These are phyloP conservation scores for Flaveria floridana DNA, from an alignment of 140 eudicot genomes.

Conservation along the genomic window DNA sequence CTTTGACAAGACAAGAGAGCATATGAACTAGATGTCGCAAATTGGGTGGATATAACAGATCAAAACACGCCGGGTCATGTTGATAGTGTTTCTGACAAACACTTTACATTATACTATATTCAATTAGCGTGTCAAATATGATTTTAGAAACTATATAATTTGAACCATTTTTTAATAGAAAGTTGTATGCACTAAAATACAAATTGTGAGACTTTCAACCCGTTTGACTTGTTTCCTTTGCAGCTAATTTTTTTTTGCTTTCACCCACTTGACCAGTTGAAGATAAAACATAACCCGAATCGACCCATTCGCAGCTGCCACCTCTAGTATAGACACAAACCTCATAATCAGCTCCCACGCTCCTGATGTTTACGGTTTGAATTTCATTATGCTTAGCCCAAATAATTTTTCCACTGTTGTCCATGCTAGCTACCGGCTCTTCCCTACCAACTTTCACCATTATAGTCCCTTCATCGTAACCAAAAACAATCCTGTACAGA, in stretches of 20 bases:
- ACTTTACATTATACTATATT: background rate
- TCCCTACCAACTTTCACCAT: conserved; percentile 61
- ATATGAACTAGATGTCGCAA: background rate
- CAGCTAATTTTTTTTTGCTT: background rate
- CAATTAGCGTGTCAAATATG: background rate
- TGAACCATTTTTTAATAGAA: background rate
- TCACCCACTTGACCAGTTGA: background rate
- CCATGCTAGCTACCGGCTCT: conserved; percentile 51
- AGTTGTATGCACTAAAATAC: background rate
- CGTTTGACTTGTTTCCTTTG: background rate
- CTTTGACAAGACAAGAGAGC: conserved; percentile 3
- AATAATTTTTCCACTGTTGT: conserved; percentile 74
- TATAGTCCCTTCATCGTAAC: conserved; percentile 72
- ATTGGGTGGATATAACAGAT: background rate
- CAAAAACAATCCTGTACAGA: conserved; percentile 55
- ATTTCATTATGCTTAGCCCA: conserved; percentile 96
- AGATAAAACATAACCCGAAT: background rate
- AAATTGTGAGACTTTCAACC: background rate
- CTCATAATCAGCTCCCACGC: conserved; percentile 85
- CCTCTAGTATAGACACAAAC: conserved; percentile 34
- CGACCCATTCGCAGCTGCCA: background rate
- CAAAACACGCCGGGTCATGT: background rate
- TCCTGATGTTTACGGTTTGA: conserved; percentile 81
- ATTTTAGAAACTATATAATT: background rate
- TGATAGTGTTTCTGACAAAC: background rate